Evolutionary conservation across 345 rosid genomes (phyloP).

Genomic region (Hypericum androsaemum): DNA sequence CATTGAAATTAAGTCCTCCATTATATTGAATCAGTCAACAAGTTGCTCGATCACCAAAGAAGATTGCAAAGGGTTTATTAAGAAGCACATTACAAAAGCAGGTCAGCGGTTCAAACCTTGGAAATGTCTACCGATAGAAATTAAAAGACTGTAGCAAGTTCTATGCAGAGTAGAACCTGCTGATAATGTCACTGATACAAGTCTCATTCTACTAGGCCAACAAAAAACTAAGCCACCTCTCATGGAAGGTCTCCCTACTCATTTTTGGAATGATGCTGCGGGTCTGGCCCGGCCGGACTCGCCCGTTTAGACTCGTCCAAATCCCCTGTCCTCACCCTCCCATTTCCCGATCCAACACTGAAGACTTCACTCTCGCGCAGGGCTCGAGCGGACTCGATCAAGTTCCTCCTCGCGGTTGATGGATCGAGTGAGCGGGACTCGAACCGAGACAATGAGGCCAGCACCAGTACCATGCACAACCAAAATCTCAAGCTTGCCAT

Average conservation of each 20-base stretch:
- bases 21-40: too few relatives aligned
- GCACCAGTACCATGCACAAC: conserved; percentile 12
- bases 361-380: conserved; percentile 14
- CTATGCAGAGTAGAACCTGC: too few relatives aligned
- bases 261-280: conserved; percentile 31
- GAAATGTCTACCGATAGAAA: too few relatives aligned
- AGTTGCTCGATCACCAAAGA: too few relatives aligned
- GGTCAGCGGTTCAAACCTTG: too few relatives aligned
- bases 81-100: too few relatives aligned
- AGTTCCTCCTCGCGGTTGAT: conserved; percentile 8
- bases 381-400: conserved; percentile 10
- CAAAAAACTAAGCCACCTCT: too few relatives aligned
- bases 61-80: too few relatives aligned
- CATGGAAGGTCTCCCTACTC: conserved; percentile 4
- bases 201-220: too few relatives aligned
- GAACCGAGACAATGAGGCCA: background rate
- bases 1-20: too few relatives aligned
- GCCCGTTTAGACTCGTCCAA: conserved; percentile 16
- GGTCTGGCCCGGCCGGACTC: conserved; percentile 52
- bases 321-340: background rate
- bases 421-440: conserved; percentile 11
- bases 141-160: too few relatives aligned
- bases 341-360: conserved; percentile 8
- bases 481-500: conserved; percentile 13
- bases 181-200: too few relatives aligned